A percentile compares a stretch with the other conserved stretches of the same genome.
These are phyloP conservation scores for Zelopaecilomyces penicillatus DNA, from an alignment of 2,329 filamentous ascomycete species.

Conservation along the genomic window DNA sequence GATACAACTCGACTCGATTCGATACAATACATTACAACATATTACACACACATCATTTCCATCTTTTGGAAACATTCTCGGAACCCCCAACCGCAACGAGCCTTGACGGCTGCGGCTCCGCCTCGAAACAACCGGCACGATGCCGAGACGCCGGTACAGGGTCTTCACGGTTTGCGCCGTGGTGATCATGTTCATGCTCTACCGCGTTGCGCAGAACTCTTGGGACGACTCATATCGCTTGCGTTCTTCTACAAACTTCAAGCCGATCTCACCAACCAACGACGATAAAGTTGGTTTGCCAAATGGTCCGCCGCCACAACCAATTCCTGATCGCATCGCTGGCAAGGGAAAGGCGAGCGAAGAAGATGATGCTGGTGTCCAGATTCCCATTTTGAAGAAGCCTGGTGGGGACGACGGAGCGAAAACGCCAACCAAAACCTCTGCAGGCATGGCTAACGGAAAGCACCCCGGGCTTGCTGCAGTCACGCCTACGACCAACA, in stretches of 20 bases:
- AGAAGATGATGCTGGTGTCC: constrained; percentile 6
- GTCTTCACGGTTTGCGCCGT: constrained; percentile 49
- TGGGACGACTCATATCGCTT: constrained; percentile 19
- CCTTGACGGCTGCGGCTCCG: no score
- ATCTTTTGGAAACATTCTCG: no score
- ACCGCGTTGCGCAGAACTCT: constrained; percentile 38
- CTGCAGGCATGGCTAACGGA: background rate
- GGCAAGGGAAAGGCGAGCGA: constrained; percentile 1
- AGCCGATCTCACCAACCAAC: constrained; percentile 2
- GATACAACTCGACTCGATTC: no score
- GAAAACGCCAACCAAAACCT: constrained; percentile 5
- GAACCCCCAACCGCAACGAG: no score
- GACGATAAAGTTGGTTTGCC: background rate
- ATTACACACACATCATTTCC: no score
- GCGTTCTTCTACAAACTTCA: constrained; percentile 1
- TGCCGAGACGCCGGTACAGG: constrained; percentile 55
- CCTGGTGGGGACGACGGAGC: constrained; percentile 3
- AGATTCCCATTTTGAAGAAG: constrained; percentile 8
- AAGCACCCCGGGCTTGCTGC: background rate
- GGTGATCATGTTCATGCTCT: constrained; percentile 46
- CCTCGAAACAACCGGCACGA: constrained; percentile 20
- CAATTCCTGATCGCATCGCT: background rate
- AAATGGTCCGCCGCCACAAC: background rate
- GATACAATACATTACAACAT: no score
- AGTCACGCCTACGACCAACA: background rate